These are phyloP conservation scores for Dalbergia oliveri DNA, from an alignment of 306 rosid genomes.

Conservation along the genomic window DNA sequence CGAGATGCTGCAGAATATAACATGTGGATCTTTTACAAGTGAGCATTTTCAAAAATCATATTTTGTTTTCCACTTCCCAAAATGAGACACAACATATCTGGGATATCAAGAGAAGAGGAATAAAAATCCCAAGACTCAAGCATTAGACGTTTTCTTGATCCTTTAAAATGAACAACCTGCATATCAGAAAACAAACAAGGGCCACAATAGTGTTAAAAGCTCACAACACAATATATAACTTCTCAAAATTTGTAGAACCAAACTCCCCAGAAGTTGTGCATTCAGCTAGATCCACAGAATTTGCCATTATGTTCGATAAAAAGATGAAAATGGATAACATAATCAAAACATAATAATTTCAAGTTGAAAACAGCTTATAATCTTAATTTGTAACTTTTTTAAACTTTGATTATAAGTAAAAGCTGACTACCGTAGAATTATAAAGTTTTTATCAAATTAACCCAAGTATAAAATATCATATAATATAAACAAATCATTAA, in stretches of 20 bases:
- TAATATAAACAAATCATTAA: no score
- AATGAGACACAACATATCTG: conserved; percentile 88
- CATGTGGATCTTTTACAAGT: background rate
- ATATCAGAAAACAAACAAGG: conserved; percentile 25
- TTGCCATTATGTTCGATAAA: background rate
- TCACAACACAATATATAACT: conserved; percentile 2
- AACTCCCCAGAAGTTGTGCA: background rate
- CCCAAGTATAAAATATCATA: no score
- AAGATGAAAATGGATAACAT: no score
- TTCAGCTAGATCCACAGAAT: conserved; percentile 8
- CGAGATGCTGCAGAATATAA: background rate
- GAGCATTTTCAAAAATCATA: conserved; percentile 69
- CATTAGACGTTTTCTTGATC: conserved; percentile 97
- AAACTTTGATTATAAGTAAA: no score
- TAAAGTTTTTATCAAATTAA: no score
- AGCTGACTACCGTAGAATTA: no score
- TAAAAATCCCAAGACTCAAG: conserved; percentile 92
- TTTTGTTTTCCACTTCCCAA: conserved; percentile 83
- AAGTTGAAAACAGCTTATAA: no score
- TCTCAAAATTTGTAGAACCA: background rate
- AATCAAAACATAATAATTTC: no score
- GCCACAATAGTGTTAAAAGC: background rate
- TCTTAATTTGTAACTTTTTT: no score
- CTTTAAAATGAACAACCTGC: conserved; percentile 97
- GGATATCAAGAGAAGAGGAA: conserved; percentile 57